Conservation (phyloP, 164 flowering plant species). For the Vitis cinerea region DNA sequence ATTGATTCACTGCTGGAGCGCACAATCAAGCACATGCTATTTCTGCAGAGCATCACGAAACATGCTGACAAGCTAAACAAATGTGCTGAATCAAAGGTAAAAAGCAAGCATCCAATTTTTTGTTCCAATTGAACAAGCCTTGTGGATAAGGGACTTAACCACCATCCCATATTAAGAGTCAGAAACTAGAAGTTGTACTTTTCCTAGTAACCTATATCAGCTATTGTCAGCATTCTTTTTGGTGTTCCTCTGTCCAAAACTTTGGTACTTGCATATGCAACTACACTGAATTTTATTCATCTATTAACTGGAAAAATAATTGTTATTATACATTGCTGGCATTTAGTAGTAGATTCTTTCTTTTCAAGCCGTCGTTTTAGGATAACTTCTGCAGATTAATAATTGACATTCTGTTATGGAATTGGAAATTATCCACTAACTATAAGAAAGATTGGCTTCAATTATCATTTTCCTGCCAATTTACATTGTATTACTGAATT, state of each 20-base stretch:
- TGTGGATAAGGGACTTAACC: background rate
- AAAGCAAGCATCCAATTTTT: background rate
- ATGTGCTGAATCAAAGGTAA: conserved; percentile 56
- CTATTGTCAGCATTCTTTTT: background rate
- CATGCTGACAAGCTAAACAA: conserved; percentile 65
- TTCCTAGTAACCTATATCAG: background rate
- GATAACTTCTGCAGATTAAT: background rate
- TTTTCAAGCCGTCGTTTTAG: background rate
- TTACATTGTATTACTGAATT: conserved; percentile 8
- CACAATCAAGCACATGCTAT: conserved; percentile 81
- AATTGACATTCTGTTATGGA: background rate
- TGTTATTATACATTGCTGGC: background rate
- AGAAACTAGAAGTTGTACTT: background rate
- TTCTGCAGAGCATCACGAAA: conserved; percentile 62
- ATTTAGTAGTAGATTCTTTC: background rate
- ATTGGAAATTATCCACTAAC: background rate
- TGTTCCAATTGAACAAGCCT: background rate
- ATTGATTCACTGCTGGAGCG: conserved; percentile 85
- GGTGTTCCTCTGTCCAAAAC: background rate
- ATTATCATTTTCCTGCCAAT: background rate
- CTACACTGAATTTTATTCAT: background rate
- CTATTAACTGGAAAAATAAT: background rate
- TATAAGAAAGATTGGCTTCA: background rate
- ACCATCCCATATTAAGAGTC: background rate
- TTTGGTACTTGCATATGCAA: too few species aligned